Evolutionary conservation across 2,329 filamentous ascomycete genomes (phyloP), one percentile per base, ranked within the genome.

Genomic region (Furcasterigmium furcatum): DNA sequence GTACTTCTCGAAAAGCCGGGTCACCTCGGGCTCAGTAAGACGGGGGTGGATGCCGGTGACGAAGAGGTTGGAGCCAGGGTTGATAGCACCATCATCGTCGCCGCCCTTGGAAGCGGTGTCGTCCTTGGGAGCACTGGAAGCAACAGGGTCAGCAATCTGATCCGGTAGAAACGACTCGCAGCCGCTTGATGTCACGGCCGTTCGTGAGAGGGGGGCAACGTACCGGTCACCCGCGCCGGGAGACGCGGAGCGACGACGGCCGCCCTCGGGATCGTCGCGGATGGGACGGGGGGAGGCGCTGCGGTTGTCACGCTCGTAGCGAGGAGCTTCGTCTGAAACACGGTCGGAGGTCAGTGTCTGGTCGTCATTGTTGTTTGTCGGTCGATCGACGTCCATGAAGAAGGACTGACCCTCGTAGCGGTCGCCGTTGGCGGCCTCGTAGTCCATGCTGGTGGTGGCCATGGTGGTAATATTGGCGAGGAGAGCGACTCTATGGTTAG

Each of bases 21-120:
- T 87, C 51, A 99, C 89, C 64, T 97, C 94, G 14, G 85, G 80
- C 68, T 99, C 94, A 40, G 81, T 85, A 55, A 99, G 81, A 60
- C 88, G 88, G 47, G 94, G 94, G 67, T 97, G 91, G 55, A 99
- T 99, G 58, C 94, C 94, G 53, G 94, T 99, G 55, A 99, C 94
- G 68, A 99, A 99, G 49, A 99, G 87, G 75, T 99, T 99, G 56
- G 94, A 96, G 58, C 94, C 94, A 52, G 91, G 88, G 73, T 99
- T 99, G 63, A 87, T 66, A 52, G 91, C 86, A 57, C 87, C 87
- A 59, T 89, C 86, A 58, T 95, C 90, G 51, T 82, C 89, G 34
- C 74, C 72, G 32, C 74, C 72, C 52, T 65, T 67, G 49, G 66
- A 65, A 54, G 70, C 74, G 46, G 73, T 72, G 38, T 76, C 72